These are phyloP conservation scores for Ochetophila trinervis DNA, from an alignment of 306 rosid genomes.

Conservation along the genomic window DNA sequence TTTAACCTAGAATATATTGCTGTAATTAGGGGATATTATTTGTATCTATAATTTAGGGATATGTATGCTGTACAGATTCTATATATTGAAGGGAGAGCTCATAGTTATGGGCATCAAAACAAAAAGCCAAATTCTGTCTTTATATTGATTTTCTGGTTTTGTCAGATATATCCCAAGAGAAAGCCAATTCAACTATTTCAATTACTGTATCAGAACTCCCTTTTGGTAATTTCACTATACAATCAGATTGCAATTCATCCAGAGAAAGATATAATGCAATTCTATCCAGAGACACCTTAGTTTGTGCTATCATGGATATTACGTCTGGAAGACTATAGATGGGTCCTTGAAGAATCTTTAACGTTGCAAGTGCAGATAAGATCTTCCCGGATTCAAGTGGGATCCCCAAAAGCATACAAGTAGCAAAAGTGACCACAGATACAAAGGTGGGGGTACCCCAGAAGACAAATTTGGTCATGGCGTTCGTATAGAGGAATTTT, in stretches of 20 bases:
- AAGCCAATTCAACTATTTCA: conserved; percentile 58
- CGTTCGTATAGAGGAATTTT: conserved; percentile 33
- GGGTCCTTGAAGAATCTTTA: conserved; percentile 44
- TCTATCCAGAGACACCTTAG: conserved; percentile 54
- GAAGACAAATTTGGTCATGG: conserved; percentile 35
- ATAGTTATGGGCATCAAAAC: no score
- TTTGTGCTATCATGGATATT: conserved; percentile 43
- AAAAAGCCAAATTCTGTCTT: no score
- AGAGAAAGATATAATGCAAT: conserved; percentile 52
- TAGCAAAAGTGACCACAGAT: conserved; percentile 44
- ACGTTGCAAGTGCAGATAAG: conserved; percentile 55
- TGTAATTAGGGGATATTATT: no score
- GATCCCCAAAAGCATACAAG: conserved; percentile 41
- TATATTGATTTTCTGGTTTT: no score
- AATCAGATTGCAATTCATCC: conserved; percentile 58
- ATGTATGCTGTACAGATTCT: no score
- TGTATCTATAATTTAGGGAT: no score
- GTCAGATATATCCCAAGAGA: conserved; percentile 72
- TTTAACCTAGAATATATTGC: no score
- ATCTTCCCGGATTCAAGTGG: conserved; percentile 58
- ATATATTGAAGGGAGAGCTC: no score
- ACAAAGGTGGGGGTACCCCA: conserved; percentile 55
- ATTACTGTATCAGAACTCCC: conserved; percentile 60
- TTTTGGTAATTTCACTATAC: conserved; percentile 53
- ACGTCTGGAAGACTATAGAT: conserved; percentile 41